Base-by-base conservation (phyloP, 345 rosid genomes). In the Lagerstroemia speciosa region DNA sequence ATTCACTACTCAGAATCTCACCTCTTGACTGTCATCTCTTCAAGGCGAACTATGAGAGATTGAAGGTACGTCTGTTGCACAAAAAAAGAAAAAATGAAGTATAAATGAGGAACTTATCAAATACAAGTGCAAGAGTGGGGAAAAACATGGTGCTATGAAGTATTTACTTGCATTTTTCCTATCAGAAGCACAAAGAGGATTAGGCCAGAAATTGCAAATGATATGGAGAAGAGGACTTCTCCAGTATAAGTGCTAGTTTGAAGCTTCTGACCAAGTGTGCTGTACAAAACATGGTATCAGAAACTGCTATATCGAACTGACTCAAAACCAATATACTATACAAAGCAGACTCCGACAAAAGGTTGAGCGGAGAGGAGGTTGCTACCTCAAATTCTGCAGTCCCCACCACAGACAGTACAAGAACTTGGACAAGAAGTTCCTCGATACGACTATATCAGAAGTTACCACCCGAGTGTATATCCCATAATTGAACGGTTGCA, bases 391-490 rank as follows among this genome's bases (percentile, higher is more conserved):
- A 73, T 92, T 92, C 75, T 92, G 96, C 57, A 92, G 80, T 31
- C 98, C 98, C 96, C 96, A 92, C 98, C 98, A 89, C 12, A 89
- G 85, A 70, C 96, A 92, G 78, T 85, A 89, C 62, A 80, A 84
- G 76, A 89, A 89, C 74, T 86, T 89, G 24, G 88, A 68, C 79
- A 81, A 62, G 58, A 92, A 85, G 11, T 63, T 37, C 34, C 80
- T 72, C 15, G 93, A 83, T 1, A 80, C 48, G 60, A 83, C 80
- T 75, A 86, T 89, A 53, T 79, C 83, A 16, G 89, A 85, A 24
- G 80, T 29, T 70, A 92, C 76, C 40, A 92, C 98, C 64, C 84
- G 93, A 7, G 78, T 75, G 73, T 84, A 92, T 74, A 92, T 92
- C 68, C 94, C 98, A 26, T 71, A 89, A 66, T 92, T 82, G 75